These are phyloP conservation scores for Cornus controversa DNA, from an alignment of 148 eudicot species.

Conservation along the genomic window DNA sequence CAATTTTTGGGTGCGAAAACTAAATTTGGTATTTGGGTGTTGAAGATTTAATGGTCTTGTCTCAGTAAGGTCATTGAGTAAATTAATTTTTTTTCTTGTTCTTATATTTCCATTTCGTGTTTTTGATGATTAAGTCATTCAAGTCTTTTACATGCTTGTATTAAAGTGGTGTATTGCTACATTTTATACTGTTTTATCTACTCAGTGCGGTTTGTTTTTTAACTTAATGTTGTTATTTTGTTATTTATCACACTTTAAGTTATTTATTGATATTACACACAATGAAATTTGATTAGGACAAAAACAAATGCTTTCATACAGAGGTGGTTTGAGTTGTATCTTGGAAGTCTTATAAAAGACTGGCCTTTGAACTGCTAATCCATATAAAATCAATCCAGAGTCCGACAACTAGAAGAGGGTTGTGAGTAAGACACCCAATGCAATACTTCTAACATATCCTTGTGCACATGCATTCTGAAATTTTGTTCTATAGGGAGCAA, in stretches of 20 bases:
- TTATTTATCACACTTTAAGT: not conserved
- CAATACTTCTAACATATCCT: not conserved
- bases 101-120: not conserved
- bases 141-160: not conserved
- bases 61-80: not conserved
- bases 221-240: not conserved
- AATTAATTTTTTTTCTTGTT: not conserved
- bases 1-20: not conserved
- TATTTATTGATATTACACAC: not conserved
- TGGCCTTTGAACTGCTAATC: not conserved
- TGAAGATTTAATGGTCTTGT: not conserved
- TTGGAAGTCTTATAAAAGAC: not conserved
- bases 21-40: not conserved
- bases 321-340: not conserved
- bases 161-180: not conserved
- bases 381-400: not conserved
- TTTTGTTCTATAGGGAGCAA: not conserved
- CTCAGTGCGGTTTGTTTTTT: not conserved
- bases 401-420: not conserved
- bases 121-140: not conserved
- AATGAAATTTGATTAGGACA: not conserved
- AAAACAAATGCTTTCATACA: not conserved
- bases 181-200: not conserved
- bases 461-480: not conserved
- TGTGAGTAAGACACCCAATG: not conserved